Evolutionary conservation across 2,329 filamentous ascomycete species (phyloP), one percentile per base, ranked within the genome.

Genomic region (Fusarium armeniacum): DNA sequence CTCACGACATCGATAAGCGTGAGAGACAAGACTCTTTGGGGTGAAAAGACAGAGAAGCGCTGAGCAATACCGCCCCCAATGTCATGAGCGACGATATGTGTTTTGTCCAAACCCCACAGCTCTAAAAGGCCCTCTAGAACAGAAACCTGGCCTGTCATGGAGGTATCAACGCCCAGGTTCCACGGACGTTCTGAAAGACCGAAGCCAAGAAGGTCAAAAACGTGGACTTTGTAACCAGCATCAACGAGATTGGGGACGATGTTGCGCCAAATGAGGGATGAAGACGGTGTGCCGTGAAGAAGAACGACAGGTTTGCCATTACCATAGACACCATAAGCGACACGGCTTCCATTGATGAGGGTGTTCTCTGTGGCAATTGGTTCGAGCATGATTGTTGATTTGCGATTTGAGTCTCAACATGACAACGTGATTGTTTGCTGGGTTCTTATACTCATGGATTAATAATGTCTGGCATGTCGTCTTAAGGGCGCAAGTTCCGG

Each of bases 241-340:
- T 54, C n/a, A 1, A 70, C 60, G 3, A 78, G 69, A 1, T 52
- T 50, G 0, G 76, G 76, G 13, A 74, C 24, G 5, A 79, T 53
- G n/a, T 74, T 73, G n/a, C 76, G 71, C 76, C 75, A 79, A 6
- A 79, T 78, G 2, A 79, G 73, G 3, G 77, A 79, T 2, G 77
- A 78, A 2, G 77, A 79, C 0, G 77, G 77, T 0, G 77, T 79
- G 45, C 77, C 77, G 40, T 79, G 78, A 18, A 79, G 57, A 35
- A 79, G 68, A 22, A 79, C 70, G 11, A 78, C 58, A 9, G 75
- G 77, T 1, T 70, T 57, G 11, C 74, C 74, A 0, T 53, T 45
- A 16, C 76, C 76, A 26, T 74, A 71, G 26, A 76, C 52, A 16
- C 75, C 75, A 28, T 78, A 76, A 24, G 74, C 72, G 38, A 79